These are phyloP conservation scores for Ophiocordyceps unilateralis DNA, from an alignment of 2,329 filamentous ascomycete species.

Conservation along the genomic window DNA sequence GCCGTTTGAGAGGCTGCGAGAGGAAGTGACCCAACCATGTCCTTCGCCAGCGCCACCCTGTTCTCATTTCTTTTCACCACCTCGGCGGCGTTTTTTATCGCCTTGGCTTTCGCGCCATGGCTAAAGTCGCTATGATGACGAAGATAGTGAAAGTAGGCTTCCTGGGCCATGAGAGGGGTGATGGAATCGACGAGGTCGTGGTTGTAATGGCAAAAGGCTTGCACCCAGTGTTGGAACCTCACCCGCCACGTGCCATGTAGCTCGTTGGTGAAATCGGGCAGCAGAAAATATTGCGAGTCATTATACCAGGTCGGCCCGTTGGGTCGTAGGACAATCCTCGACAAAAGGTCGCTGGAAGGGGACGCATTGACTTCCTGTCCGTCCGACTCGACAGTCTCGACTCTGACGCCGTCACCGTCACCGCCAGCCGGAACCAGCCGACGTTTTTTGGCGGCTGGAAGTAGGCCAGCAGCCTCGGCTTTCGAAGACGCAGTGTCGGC, in stretches of 20 bases:
- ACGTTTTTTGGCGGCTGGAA: no score
- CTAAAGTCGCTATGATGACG: conserved; percentile 13
- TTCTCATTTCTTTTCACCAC: conserved; percentile 8
- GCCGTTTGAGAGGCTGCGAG: no score
- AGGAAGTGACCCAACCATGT: neutral
- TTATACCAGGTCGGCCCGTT: conserved; percentile 7
- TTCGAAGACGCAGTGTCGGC: neutral
- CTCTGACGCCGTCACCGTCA: neutral
- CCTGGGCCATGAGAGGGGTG: conserved; percentile 7
- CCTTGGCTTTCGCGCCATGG: conserved; percentile 12
- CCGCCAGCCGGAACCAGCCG: no score
- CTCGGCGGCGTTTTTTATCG: conserved; percentile 13
- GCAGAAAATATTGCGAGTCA: conserved; percentile 8
- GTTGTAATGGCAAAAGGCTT: conserved; percentile 13
- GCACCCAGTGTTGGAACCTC: conserved; percentile 18
- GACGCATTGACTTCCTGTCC: no score
- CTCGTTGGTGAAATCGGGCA: conserved; percentile 11
- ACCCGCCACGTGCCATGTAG: conserved; percentile 15
- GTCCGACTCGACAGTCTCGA: neutral
- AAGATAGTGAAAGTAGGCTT: conserved; percentile 14
- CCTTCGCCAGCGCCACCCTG: neutral
- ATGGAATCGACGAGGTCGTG: conserved; percentile 6
- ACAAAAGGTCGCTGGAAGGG: neutral
- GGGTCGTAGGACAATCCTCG: conserved; percentile 6
- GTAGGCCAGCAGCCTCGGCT: neutral